phyloP scores from a whole-genome alignment of 345 rosid species.

The Balakata baccata region DNA sequence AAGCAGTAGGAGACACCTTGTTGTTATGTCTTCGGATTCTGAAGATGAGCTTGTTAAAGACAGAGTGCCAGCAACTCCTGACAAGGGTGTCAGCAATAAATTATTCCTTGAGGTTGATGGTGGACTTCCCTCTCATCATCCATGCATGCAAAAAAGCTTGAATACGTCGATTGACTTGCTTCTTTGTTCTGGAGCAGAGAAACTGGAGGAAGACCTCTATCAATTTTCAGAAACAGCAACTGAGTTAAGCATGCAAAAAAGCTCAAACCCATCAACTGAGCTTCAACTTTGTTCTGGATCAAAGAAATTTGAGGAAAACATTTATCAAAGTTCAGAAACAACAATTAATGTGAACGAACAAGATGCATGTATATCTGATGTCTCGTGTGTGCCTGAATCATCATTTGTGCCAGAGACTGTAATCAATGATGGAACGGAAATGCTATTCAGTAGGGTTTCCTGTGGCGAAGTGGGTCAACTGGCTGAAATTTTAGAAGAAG shows the following conservation, averaged over 20 bases:
- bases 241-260: conserved; percentile 28
- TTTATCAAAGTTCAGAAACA: conserved; percentile 34
- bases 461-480: conserved; percentile 34
- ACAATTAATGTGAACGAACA: conserved; percentile 28
- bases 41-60: conserved; percentile 54
- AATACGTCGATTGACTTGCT: conserved; percentile 32
- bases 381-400: conserved; percentile 82
- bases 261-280: conserved; percentile 27
- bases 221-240: conserved; percentile 34
- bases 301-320: conserved; percentile 32
- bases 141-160: conserved; percentile 26
- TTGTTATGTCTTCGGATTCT: conserved; percentile 75
- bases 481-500: conserved; percentile 43
- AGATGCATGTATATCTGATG: conserved; percentile 46
- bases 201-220: conserved; percentile 30
- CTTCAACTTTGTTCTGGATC: conserved; percentile 28
- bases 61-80: conserved; percentile 21
- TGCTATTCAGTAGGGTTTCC: conserved; percentile 41
- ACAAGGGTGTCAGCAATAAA: conserved; percentile 25
- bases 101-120: conserved; percentile 29
- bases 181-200: conserved; percentile 28
- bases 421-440: conserved; percentile 44
- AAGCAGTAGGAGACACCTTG: conserved; percentile 45
- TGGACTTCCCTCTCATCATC: conserved; percentile 27
- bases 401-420: conserved; percentile 78